Evolutionary conservation across 2,329 filamentous ascomycete species (phyloP).

Genomic region (Penicillium sp.): DNA sequence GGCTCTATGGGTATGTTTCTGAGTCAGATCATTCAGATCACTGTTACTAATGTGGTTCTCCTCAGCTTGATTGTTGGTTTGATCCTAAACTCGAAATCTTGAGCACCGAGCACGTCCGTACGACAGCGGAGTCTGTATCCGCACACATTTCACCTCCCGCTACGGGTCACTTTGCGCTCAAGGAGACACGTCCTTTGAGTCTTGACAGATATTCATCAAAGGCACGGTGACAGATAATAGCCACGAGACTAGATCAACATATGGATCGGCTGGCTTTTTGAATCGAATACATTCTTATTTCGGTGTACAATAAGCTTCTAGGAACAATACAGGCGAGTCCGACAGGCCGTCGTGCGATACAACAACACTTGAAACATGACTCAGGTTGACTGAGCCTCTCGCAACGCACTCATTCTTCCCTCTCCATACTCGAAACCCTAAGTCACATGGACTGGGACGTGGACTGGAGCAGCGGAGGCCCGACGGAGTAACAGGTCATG

Average conservation of each 20-base stretch:
- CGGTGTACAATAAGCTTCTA: slow-evolving; percentile 25
- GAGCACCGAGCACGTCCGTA: slow-evolving; percentile 5
- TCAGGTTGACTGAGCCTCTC: too few relatives aligned
- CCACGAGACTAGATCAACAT: neutral
- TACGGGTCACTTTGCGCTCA: neutral
- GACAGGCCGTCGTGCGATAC: too few relatives aligned
- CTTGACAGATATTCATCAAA: neutral
- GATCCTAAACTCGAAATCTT: slow-evolving; percentile 78
- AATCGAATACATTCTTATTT: slow-evolving; percentile 6
- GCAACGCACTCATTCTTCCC: too few relatives aligned
- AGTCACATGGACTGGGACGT: too few relatives aligned
- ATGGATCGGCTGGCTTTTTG: neutral
- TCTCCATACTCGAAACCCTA: too few relatives aligned
- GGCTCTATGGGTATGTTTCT: slow-evolving; percentile 81
- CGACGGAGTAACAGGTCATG: too few relatives aligned
- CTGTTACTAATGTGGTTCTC: slow-evolving; percentile 19
- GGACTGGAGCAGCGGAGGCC: too few relatives aligned
- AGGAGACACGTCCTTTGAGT: neutral
- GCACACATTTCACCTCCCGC: neutral
- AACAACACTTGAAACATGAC: too few relatives aligned
- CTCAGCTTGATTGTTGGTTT: slow-evolving; percentile 82
- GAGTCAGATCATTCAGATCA: neutral
- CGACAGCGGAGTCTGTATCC: neutral
- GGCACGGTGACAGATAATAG: neutral
- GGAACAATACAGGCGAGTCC: neutral